Conservation (phyloP, 1,284 basidiomycete genomes). For the Schizophyllum amplum region DNA sequence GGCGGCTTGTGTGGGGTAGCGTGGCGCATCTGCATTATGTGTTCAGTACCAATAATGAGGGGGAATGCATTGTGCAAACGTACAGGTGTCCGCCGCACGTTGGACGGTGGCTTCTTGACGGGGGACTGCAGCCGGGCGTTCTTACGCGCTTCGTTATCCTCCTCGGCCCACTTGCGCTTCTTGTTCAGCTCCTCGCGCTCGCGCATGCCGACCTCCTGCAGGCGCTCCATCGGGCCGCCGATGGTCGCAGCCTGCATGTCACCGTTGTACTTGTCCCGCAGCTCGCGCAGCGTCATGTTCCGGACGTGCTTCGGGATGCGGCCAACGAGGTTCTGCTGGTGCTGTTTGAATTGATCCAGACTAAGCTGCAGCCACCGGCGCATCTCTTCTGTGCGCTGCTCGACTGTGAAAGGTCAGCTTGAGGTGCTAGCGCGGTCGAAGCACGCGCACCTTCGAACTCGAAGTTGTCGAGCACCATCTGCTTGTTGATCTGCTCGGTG, state of each 20-base stretch:
- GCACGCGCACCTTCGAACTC: conserved; percentile 59
- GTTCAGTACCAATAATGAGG: too few relatives aligned
- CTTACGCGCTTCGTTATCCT: background rate
- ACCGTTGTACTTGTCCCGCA: conserved; percentile 68
- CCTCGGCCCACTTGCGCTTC: background rate
- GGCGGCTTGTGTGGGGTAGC: too few relatives aligned
- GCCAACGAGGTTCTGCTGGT: conserved; percentile 66
- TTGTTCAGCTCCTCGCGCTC: background rate
- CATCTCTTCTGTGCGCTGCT: conserved; percentile 25
- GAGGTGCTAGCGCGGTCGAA: too few relatives aligned
- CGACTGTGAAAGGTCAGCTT: background rate
- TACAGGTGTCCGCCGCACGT: too few relatives aligned
- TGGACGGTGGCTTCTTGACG: too few relatives aligned
- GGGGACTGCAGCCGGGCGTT: background rate
- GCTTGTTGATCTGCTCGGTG: conserved; percentile 34
- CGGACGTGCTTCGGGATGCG: conserved; percentile 69
- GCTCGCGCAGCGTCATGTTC: conserved; percentile 63
- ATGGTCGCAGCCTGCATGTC: conserved; percentile 50
- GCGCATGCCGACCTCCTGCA: background rate
- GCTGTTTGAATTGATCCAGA: conserved; percentile 31
- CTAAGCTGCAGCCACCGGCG: conserved; percentile 40
- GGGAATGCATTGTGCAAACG: too few relatives aligned
- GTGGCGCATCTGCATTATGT: too few relatives aligned
- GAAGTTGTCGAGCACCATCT: conserved; percentile 64
- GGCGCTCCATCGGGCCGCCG: background rate